phyloP scores from a whole-genome alignment of 2,329 filamentous ascomycete genomes.

The Seiridium cupressi region DNA sequence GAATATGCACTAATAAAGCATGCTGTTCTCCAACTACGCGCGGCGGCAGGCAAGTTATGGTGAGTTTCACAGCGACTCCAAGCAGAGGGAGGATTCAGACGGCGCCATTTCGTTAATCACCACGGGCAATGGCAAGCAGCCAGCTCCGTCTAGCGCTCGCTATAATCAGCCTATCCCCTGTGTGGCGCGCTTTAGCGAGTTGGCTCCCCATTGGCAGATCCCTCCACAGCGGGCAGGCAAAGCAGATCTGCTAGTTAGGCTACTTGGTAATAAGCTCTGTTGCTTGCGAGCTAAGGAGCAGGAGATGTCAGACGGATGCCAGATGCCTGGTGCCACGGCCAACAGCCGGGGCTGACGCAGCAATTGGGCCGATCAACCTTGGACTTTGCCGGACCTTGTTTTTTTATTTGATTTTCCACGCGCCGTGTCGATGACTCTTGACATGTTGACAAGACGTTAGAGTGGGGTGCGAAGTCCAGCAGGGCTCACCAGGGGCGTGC shows the following conservation, averaged over 20 bases:
- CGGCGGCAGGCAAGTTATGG: no score
- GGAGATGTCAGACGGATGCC: neutral
- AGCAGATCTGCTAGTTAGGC: neutral
- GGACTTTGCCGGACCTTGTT: neutral
- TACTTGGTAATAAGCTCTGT: neutral
- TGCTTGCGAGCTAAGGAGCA: neutral
- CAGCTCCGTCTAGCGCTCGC: neutral
- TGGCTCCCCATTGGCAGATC: neutral
- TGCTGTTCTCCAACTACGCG: no score
- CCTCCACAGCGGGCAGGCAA: neutral
- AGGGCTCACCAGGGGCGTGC: no score
- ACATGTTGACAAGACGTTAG: no score
- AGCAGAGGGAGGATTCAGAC: neutral
- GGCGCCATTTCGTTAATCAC: neutral
- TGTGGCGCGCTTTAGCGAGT: conserved; percentile 2
- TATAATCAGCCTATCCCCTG: conserved; percentile 1
- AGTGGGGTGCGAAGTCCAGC: no score
- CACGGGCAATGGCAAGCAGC: neutral
- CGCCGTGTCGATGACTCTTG: neutral
- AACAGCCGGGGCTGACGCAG: conserved; percentile 5
- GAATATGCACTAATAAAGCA: no score
- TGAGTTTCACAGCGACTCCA: neutral
- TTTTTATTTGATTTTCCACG: neutral
- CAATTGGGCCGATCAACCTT: conserved; percentile 9
- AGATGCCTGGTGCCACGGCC: no score